Percentiles rank a stretch among this genome's conserved stretches.
phyloP scores from a whole-genome alignment of 129 eudicot genomes.

The Lactuca saligna region DNA sequence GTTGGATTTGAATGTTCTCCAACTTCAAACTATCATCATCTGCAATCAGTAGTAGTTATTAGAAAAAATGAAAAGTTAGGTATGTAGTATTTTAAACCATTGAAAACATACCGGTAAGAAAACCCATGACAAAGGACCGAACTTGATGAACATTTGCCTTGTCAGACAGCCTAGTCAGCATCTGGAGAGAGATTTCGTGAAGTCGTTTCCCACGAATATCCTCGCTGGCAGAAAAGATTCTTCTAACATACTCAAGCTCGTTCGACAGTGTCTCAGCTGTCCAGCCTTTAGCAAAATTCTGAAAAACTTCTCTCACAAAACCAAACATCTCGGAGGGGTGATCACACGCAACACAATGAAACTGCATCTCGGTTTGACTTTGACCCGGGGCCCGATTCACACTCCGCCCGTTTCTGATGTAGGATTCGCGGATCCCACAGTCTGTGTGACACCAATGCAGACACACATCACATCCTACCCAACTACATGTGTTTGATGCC shows the following conservation, averaged over 20 bases:
- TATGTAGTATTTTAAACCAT: not conserved
- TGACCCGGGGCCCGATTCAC: constrained; percentile 55
- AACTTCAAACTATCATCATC: constrained; percentile 61
- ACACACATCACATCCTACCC: constrained; percentile 99
- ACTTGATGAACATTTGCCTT: constrained; percentile 65
- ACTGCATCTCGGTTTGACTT: constrained; percentile 87
- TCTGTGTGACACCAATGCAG: constrained; percentile 98
- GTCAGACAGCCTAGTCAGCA: constrained; percentile 59
- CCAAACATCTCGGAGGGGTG: constrained; percentile 99
- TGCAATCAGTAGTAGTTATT: constrained; percentile 30
- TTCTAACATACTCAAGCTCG: constrained; percentile 87
- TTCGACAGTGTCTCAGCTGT: constrained; percentile 61
- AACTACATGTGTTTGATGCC: constrained; percentile 96
- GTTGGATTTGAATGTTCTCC: constrained; percentile 33
- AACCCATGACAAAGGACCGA: constrained; percentile 53
- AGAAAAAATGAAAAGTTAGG: not conserved
- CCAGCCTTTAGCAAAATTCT: constrained; percentile 83
- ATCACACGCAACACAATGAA: constrained; percentile 90
- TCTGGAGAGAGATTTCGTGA: constrained; percentile 63
- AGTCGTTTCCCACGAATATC: constrained; percentile 78
- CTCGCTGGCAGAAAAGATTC: constrained; percentile 68
- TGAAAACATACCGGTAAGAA: constrained; percentile 54
- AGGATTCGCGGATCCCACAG: constrained; percentile 79
- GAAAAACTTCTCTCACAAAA: constrained; percentile 93
- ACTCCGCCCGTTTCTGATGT: constrained; percentile 77